Evolutionary conservation across 306 rosid species (phyloP).

Genomic region (Castanea sativa): DNA sequence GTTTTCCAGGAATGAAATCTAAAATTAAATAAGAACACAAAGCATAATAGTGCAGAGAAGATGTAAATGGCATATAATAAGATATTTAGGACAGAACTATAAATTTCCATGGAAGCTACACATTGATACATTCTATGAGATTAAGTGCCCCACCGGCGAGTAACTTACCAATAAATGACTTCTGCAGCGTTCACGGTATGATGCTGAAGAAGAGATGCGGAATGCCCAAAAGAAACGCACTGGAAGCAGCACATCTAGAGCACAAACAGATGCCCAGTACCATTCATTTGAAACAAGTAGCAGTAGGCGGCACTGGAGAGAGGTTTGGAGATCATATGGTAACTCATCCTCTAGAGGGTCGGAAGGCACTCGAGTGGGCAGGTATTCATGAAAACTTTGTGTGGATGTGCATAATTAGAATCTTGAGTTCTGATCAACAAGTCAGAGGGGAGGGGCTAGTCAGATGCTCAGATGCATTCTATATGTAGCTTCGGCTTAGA

Average conservation of each 20-base stretch:
- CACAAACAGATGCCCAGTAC: conserved; percentile 52
- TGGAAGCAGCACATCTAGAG: conserved; percentile 59
- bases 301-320: conserved; percentile 72
- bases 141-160: too few relatives aligned
- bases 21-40: neutral
- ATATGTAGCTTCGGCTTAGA: conserved; percentile 21
- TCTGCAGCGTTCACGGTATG: conserved; percentile 76
- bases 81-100: neutral
- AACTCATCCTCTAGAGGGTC: conserved; percentile 46
- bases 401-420: conserved; percentile 18
- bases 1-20: neutral
- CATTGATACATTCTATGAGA: neutral
- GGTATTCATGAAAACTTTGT: conserved; percentile 39
- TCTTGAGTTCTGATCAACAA: conserved; percentile 20
- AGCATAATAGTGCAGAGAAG: neutral
- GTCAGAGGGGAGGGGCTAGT: conserved; percentile 21
- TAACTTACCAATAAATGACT: too few relatives aligned
- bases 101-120: neutral
- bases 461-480: conserved; percentile 6
- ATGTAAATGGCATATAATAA: neutral
- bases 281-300: conserved; percentile 61
- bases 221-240: conserved; percentile 64
- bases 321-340: conserved; percentile 58
- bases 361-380: conserved; percentile 52
- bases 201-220: conserved; percentile 88